A percentile compares a stretch with the other conserved stretches of the same genome.
These are phyloP conservation scores for Sporodiniella umbellata DNA, from an alignment of 371 early-diverging fungal genomes.

Conservation along the genomic window DNA sequence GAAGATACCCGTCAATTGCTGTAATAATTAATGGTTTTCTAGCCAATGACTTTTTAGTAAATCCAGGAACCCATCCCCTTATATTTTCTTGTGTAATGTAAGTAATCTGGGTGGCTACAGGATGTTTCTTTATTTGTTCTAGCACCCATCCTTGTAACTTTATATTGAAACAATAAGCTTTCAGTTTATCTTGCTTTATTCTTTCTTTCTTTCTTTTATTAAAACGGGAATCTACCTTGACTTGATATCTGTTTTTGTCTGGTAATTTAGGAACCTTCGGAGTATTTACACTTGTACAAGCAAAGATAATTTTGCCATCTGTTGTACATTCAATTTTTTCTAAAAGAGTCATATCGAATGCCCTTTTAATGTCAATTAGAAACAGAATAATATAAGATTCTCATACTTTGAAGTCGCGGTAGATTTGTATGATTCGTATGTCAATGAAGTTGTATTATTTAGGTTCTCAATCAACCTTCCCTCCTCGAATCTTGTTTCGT, in stretches of 20 bases:
- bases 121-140: slow-evolving; percentile 48
- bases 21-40: slow-evolving; percentile 62
- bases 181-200: too few relatives aligned
- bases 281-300: slow-evolving; percentile 61
- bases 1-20: slow-evolving; percentile 56
- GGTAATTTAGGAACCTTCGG: slow-evolving; percentile 55
- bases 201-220: neutral
- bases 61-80: slow-evolving; percentile 60
- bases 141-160: slow-evolving; percentile 63
- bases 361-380: too few relatives aligned
- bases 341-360: slow-evolving; percentile 59
- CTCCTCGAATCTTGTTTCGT: slow-evolving; percentile 58
- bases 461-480: slow-evolving; percentile 52
- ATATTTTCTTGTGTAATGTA: slow-evolving; percentile 49
- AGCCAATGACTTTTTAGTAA: slow-evolving; percentile 64
- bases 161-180: neutral
- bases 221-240: slow-evolving; percentile 37
- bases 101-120: slow-evolving; percentile 59
- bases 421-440: slow-evolving; percentile 50
- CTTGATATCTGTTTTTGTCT: slow-evolving; percentile 52
- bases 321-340: slow-evolving; percentile 60
- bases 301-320: slow-evolving; percentile 63
- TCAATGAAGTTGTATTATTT: slow-evolving; percentile 52
- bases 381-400: too few relatives aligned
- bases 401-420: slow-evolving; percentile 39